These are phyloP conservation scores for Peronospora destructor DNA, from an alignment of 352 stramenopile genomes.

Conservation along the genomic window DNA sequence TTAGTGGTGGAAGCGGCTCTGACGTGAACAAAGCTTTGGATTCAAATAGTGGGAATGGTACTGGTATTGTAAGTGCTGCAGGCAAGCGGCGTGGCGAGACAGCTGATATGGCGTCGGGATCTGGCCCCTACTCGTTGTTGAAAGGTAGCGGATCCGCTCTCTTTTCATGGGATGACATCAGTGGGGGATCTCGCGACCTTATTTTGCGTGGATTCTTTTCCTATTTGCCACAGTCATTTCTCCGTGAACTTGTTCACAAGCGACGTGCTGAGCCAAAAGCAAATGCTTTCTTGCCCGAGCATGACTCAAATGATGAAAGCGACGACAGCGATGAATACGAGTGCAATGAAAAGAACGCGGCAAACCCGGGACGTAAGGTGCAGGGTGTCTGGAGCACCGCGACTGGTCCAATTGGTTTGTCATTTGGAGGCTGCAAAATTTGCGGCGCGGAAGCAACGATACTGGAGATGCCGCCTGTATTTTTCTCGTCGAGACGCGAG, in stretches of 20 bases:
- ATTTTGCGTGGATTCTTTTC: constrained; percentile 65
- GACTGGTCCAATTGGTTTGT: constrained; percentile 45
- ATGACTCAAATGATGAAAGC: constrained; percentile 18
- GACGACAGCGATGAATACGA: constrained; percentile 27
- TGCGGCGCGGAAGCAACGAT: constrained; percentile 59
- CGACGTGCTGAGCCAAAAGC: constrained; percentile 23
- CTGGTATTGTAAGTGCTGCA: constrained; percentile 2
- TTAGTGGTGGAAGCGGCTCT: constrained; percentile 29
- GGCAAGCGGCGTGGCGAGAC: constrained; percentile 47
- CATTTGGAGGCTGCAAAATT: constrained; percentile 51
- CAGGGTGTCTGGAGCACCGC: constrained; percentile 67
- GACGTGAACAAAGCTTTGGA: not conserved
- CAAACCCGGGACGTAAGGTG: constrained; percentile 35
- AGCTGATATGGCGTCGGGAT: constrained; percentile 30
- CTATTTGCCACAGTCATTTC: constrained; percentile 38
- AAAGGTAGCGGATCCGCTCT: constrained; percentile 13
- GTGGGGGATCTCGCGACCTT: constrained; percentile 48
- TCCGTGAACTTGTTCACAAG: constrained; percentile 34
- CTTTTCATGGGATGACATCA: constrained; percentile 68
- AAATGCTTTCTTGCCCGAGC: constrained; percentile 14
- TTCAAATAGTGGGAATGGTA: not conserved
- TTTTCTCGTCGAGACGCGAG: constrained; percentile 46
- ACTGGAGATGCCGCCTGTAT: constrained; percentile 50
- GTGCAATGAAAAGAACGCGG: constrained; percentile 24
- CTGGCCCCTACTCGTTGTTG: constrained; percentile 33